Conservation (phyloP, 495 filamentous ascomycete genomes). For the Hyaloscypha hepaticicola region DNA sequence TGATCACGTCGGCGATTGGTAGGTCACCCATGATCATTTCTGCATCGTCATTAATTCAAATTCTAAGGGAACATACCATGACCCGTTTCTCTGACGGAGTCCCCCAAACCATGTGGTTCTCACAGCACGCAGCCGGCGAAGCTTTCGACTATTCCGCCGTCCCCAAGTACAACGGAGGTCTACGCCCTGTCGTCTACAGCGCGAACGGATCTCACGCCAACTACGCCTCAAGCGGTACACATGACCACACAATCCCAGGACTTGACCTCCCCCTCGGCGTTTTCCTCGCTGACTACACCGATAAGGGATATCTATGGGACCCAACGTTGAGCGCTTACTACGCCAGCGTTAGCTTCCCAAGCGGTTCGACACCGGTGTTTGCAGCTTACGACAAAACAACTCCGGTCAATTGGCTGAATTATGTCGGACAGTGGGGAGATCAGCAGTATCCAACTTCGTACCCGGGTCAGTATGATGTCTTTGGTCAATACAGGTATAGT, state of each 20-base stretch:
- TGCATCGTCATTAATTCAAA: neutral
- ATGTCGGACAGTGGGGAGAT: slow-evolving; percentile 86
- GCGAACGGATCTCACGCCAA: slow-evolving; percentile 91
- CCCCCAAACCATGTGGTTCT: slow-evolving; percentile 80
- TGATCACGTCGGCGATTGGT: slow-evolving; percentile 92
- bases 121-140: slow-evolving; percentile 80
- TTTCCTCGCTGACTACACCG: slow-evolving; percentile 62
- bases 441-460: slow-evolving; percentile 79
- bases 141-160: slow-evolving; percentile 82
- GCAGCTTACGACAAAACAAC: slow-evolving; percentile 52
- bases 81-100: slow-evolving; percentile 80
- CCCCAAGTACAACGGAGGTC: slow-evolving; percentile 56
- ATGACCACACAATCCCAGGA: slow-evolving; percentile 50
- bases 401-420: slow-evolving; percentile 84
- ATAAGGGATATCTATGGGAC: slow-evolving; percentile 92
- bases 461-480: slow-evolving; percentile 60
- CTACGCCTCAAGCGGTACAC: slow-evolving; percentile 73
- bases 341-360: slow-evolving; percentile 18
- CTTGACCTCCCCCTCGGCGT: neutral
- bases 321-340: slow-evolving; percentile 61
- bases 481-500: slow-evolving; percentile 90
- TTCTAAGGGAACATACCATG: slow-evolving; percentile 73
- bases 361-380: slow-evolving; percentile 33
- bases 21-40: neutral
- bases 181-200: slow-evolving; percentile 79